Evolutionary conservation across 1,284 basidiomycete species (phyloP), one percentile per base, ranked within the genome.

Genomic region (Apiotrichum gamsii): DNA sequence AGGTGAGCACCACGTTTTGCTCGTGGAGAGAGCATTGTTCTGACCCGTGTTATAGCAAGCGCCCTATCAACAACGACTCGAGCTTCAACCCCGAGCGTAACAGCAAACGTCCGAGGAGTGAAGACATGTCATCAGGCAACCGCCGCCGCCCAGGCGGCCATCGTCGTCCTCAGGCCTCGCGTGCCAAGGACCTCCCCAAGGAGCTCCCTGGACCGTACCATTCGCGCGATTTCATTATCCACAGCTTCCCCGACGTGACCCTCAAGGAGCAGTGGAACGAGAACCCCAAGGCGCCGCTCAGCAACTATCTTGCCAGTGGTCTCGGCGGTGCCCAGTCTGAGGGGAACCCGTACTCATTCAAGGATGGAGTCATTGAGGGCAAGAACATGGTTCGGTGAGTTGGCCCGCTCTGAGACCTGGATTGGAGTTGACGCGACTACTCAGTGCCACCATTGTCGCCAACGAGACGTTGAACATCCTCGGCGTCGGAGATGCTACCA

Each of bases 401-500:
- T 8, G 3, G 5, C 11, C 10, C n/a, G 19, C 28, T 33, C 10
- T n/a, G 16, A 4, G 20, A 15, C 8, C 13, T 25, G 19, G 16
- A 14, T 15, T 28, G 19, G 24, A 31, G 14, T 32, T 48, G 25
- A 45, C 45, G 4, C 11, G 11, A 28, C n/a, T 21, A 3, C 1
- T 28, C 48, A 71, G 71, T 44, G 64, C 59, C 1, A 59, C 61
- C 8, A 59, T 72, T 13, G 40, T 58, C 5, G 61, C 57, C 15
- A 62, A 66, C 43, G 31, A 43, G 3, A 46, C 53, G 16, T 23
- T 49, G 8, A 39, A 53, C n/a, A 61, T 77, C 36, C 36, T 70
- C 24, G 77, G 75, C 9, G 65, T 74, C 4, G 63, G 90, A 76
- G 91, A 96, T 65, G 75, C 77, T 43, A n/a, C 73, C 1, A 74